Base-by-base conservation (phyloP, 2,329 filamentous ascomycete genomes). In the Emydomyces testavorans region DNA sequence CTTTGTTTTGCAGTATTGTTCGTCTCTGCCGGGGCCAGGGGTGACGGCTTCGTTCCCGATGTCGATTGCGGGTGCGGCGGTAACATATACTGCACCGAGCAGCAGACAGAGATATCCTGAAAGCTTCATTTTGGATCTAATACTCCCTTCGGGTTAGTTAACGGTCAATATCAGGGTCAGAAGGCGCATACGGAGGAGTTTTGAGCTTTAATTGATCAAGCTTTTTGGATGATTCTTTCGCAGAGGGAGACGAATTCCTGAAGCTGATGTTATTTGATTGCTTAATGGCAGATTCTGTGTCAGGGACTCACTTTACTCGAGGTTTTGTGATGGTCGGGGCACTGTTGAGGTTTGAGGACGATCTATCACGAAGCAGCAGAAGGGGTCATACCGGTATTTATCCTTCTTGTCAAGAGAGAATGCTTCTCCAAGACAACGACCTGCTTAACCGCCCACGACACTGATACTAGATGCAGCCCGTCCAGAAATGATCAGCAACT, bases 101-200 rank as follows among this genome's bases (percentile, higher is more conserved):
- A 49, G 21, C 4, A 45, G 8, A 20, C 32, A 49, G 15, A 49
- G 34, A 26, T 44, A 44, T 11, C 32, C 39, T 15, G 47, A 20
- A n/a, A 45, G 11, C 41, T 49, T 49, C 47, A 49, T 49, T 21
- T 23, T 49, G 34, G 18, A 39, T 31, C 15, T 13, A 6, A 2
- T 44, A 7, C 32, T 23, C 11, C 20, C 8, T 43, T 40, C 26
- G 4, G 20, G n/a, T 42, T 39, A 47, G 24, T 11, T 18, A 24
- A n/a, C 16, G 36, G 24, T 16, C n/a, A 38, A 11, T 23, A 26
- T 11, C 6, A 11, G 23, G 23, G 2, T 23, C n/a, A 15, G 5
- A 4, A 10, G 32, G 20, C 3, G 21, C 43, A 29, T 46, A 38
- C 43, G 13, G 23, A 21, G 8, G 10, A 15, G 6, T 16, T 46